Conservation (phyloP, 257 asterid species). For the Solanum sitiens region DNA sequence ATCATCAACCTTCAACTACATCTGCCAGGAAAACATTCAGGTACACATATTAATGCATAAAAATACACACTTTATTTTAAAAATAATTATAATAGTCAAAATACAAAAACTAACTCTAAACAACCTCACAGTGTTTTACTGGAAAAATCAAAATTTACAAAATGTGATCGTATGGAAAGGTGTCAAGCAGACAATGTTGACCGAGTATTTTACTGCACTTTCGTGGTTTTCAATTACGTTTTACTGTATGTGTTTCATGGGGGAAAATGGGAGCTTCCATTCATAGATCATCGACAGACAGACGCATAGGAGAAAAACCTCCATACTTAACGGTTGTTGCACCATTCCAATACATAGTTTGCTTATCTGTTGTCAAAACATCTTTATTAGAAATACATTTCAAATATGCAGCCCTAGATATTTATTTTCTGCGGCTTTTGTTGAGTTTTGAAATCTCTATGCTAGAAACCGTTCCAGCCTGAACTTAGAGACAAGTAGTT, state of each 20-base stretch:
- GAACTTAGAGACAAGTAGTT: neutral
- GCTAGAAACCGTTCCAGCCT: neutral
- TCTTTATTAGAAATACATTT: neutral
- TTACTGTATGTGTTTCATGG: slow-evolving; percentile 29
- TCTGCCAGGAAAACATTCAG: no score
- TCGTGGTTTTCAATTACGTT: neutral
- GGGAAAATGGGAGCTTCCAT: slow-evolving; percentile 61
- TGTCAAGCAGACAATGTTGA: no score
- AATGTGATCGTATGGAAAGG: no score
- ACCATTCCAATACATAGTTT: neutral
- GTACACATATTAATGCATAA: no score
- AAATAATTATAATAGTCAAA: no score
- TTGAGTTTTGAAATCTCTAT: neutral
- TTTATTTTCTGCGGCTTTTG: neutral
- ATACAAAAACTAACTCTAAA: no score
- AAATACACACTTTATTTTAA: no score
- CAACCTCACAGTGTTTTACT: no score
- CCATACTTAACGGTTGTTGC: slow-evolving; percentile 52
- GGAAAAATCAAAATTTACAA: no score
- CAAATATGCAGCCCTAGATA: neutral
- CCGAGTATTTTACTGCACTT: neutral
- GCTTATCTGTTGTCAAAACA: neutral
- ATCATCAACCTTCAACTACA: no score
- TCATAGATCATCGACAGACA: slow-evolving; percentile 31
- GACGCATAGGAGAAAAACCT: slow-evolving; percentile 32